phyloP scores from a whole-genome alignment of 1,284 basidiomycete genomes.

The Blastosporella zonata region DNA sequence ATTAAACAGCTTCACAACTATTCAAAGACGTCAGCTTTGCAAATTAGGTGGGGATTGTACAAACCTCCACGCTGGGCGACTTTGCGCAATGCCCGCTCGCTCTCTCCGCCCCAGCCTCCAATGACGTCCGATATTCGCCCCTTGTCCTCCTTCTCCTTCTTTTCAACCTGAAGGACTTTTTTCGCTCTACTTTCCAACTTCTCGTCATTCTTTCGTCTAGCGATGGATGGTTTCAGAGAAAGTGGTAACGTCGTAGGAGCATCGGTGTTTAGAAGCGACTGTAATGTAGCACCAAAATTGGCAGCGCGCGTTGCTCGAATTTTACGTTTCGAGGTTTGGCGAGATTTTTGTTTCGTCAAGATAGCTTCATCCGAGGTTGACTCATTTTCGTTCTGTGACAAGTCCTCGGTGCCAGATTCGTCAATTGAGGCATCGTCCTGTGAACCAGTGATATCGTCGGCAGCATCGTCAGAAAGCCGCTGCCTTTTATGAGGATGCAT shows the following conservation, averaged over 20 bases:
- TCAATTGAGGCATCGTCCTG: conserved; percentile 27
- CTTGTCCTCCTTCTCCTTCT: conserved; percentile 74
- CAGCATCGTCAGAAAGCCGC: conserved; percentile 34
- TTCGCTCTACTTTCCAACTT: conserved; percentile 69
- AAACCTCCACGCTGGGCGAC: conserved; percentile 80
- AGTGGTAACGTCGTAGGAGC: conserved; percentile 65
- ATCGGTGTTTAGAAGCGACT: conserved; percentile 64
- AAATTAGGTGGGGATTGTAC: conserved; percentile 22
- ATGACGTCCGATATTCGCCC: conserved; percentile 73
- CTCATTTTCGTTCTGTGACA: conserved; percentile 22
- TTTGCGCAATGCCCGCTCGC: conserved; percentile 72
- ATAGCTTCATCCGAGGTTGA: conserved; percentile 58
- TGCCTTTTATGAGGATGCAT: conserved; percentile 43
- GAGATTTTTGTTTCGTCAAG: conserved; percentile 58
- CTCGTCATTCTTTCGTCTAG: conserved; percentile 65
- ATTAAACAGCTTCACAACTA: conserved; percentile 82
- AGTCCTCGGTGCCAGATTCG: conserved; percentile 30
- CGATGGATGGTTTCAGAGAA: conserved; percentile 72
- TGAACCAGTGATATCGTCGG: conserved; percentile 24
- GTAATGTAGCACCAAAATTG: conserved; percentile 69
- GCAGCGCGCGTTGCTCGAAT: conserved; percentile 71
- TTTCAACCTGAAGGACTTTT: conserved; percentile 65
- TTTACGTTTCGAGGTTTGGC: conserved; percentile 77
- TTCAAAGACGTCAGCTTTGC: conserved; percentile 1
- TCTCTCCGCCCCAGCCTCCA: conserved; percentile 79